Evolutionary conservation across 2,329 filamentous ascomycete genomes (phyloP), one percentile per base, ranked within the genome.

Genomic region (Xylaria sp.): DNA sequence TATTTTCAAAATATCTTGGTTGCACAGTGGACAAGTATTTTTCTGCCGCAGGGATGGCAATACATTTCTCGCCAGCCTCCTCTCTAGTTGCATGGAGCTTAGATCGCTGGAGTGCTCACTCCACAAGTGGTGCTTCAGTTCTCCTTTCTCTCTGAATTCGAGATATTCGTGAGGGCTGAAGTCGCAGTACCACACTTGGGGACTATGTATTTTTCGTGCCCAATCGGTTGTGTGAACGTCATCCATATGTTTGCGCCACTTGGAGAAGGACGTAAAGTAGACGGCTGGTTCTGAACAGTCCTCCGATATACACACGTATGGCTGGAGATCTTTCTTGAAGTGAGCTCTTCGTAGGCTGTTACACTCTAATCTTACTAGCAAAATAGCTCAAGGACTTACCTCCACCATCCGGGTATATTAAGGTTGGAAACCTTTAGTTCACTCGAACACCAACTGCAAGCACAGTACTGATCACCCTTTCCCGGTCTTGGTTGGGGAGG

Each of bases 321-420:
- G 46, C 46, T 50, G 23, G 6, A 50, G 46, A 25, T 50, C 46
- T 50, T 30, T 30, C 46, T 30, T 28, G 46, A 50, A 50, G 46
- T 50, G 46, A 8, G 25, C 15, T 50, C 46, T 50, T 50, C 15
- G 13, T 30, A 4, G 25, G 18, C 8, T n/a, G 46, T 30, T 7
- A 50, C 25, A 50, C 7, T n/a, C 6, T 4, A 30, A 50, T 1
- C 6, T 28, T 3, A n/a, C 6, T 4, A 3, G 8, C n/a, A 18
- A 10, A 48, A 2, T 2, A 13, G 20, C 8, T 10, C 3, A 34
- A 34, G 12, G 1, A 39, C 52, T 39, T 39, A 56, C 53, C 7
- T 56, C 53, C 53, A 39, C 53, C 53, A 56, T 15, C 32, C 53
- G 4, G 34, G 34, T 25, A 18, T 18, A 18, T 56, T 13, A 41